Conservation (phyloP, 192 early-diverging fungal species). For the Mortierella alpina region DNA sequence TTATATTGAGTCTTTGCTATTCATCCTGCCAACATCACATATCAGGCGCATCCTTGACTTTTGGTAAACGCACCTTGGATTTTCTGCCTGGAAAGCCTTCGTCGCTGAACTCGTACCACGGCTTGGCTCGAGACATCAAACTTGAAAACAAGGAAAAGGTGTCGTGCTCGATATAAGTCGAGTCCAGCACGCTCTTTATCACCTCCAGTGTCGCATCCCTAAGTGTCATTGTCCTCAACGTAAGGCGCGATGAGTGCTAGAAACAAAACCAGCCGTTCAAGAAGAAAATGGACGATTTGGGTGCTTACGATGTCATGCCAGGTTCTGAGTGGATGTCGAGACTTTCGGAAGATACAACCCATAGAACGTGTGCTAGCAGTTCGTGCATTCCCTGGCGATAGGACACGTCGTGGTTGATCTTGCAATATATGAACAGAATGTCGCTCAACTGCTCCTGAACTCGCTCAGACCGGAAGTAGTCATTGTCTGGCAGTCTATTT, state of each 20-base stretch:
- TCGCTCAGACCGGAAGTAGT: slow-evolving; percentile 74
- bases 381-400: slow-evolving; percentile 99
- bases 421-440: slow-evolving; percentile 93
- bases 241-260: not conserved
- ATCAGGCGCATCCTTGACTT: too few species aligned
- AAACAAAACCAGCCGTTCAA: not conserved
- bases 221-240: not conserved
- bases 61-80: slow-evolving; percentile 34
- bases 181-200: slow-evolving; percentile 69
- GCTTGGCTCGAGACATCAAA: slow-evolving; percentile 82
- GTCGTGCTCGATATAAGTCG: slow-evolving; percentile 88
- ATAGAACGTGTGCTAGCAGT: slow-evolving; percentile 84
- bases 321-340: slow-evolving; percentile 41
- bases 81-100: slow-evolving; percentile 50
- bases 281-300: not conserved
- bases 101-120: slow-evolving; percentile 89
- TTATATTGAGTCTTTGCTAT: not conserved
- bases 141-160: slow-evolving; percentile 83
- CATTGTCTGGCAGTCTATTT: slow-evolving; percentile 86
- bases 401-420: slow-evolving; percentile 86
- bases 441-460: slow-evolving; percentile 79
- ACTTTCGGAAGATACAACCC: slow-evolving; percentile 81
- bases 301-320: slow-evolving; percentile 38
- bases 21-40: too few species aligned
- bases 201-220: slow-evolving; percentile 53